Conservation (phyloP, 2,329 filamentous ascomycete genomes). For the Fusarium pininemorale region DNA sequence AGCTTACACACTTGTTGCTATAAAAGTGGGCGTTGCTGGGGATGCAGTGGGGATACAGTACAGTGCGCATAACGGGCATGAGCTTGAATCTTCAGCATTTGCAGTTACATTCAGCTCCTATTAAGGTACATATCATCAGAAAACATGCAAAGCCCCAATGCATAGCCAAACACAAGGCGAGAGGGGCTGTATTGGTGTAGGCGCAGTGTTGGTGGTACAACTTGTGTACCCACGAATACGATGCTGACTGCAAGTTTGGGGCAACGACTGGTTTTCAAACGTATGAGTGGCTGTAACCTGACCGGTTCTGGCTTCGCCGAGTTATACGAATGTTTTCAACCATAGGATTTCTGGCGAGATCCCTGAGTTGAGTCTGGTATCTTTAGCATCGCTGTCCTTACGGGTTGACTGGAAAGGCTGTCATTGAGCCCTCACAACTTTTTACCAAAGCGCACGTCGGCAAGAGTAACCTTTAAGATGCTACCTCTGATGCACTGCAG, state of each 20-base stretch:
- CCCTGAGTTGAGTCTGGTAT: neutral
- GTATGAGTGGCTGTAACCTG: slow-evolving; percentile 17
- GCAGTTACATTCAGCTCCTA: neutral
- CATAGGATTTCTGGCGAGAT: neutral
- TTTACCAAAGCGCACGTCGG: neutral
- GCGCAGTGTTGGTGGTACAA: slow-evolving; percentile 29
- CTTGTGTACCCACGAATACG: slow-evolving; percentile 31
- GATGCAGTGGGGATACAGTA: slow-evolving; percentile 9
- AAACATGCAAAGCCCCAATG: slow-evolving; percentile 15
- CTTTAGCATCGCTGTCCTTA: neutral
- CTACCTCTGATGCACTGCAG: neutral
- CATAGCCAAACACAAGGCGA: slow-evolving; percentile 6
- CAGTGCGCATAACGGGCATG: slow-evolving; percentile 17
- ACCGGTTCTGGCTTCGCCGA: slow-evolving; percentile 7
- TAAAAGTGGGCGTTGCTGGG: slow-evolving; percentile 20
- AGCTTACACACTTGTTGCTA: neutral
- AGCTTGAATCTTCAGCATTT: neutral
- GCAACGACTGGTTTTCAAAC: neutral
- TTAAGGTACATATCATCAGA: neutral
- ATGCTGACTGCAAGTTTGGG: slow-evolving; percentile 30
- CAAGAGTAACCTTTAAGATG: neutral
- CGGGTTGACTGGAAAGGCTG: neutral
- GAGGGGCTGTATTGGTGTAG: slow-evolving; percentile 13
- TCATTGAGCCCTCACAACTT: neutral
- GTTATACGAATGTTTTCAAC: neutral